These are phyloP conservation scores for Euphorbia neoarborescens DNA, from an alignment of 441 rosid species.

Conservation along the genomic window DNA sequence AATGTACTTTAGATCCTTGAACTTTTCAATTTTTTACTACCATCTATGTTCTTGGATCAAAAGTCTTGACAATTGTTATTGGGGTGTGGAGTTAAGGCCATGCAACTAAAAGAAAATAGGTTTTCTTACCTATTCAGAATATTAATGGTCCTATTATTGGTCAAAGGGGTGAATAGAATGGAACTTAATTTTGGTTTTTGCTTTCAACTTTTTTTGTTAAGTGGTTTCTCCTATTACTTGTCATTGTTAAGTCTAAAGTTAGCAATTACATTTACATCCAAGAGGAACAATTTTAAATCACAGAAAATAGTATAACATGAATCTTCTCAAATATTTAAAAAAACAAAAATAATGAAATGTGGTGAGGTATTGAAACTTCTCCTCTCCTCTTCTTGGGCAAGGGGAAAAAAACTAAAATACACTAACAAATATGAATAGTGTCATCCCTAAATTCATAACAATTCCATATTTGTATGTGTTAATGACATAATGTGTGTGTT, in stretches of 20 bases:
- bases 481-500: not conserved
- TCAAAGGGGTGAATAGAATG: not conserved
- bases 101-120: not conserved
- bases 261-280: not conserved
- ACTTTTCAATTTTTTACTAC: not conserved
- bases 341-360: not conserved
- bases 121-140: not conserved
- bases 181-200: not conserved
- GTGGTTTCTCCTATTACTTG: not conserved
- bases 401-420: not conserved
- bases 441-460: too few relatives aligned
- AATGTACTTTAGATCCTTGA: not conserved
- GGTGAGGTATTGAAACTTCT: not conserved
- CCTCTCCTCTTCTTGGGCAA: not conserved
- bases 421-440: not conserved
- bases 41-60: not conserved
- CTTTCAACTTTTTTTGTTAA: not conserved
- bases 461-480: not conserved
- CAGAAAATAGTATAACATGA: not conserved
- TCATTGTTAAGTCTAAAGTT: not conserved
- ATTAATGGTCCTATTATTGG: not conserved
- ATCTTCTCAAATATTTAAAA: not conserved
- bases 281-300: not conserved
- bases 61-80: not conserved
- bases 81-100: not conserved